Percentiles rank a stretch among this genome's conserved stretches.
Conservation (phyloP, 2,329 filamentous ascomycete genomes). For the Penicillium palitans region DNA sequence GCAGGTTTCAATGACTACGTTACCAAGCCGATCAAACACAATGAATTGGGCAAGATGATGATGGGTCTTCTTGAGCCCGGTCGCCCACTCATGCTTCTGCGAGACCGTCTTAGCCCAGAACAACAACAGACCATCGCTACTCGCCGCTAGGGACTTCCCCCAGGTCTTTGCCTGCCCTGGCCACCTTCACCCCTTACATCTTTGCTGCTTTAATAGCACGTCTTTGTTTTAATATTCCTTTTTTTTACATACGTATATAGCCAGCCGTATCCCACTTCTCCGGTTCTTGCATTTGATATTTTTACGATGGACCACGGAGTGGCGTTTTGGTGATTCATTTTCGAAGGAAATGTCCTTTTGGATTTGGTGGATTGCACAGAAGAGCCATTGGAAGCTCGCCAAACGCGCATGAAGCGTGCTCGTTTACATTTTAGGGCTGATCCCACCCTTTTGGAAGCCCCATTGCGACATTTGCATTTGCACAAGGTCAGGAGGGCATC, state of each 20-base stretch:
- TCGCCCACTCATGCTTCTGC: conserved; percentile 44
- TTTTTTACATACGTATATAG: neutral
- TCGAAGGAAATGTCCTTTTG: neutral
- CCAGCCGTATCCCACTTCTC: neutral
- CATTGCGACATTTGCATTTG: conserved; percentile 12
- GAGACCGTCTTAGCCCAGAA: conserved; percentile 38
- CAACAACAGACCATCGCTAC: conserved; percentile 16
- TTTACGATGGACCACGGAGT: conserved; percentile 11
- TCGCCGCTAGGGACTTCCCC: conserved; percentile 16
- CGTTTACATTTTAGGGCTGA: neutral
- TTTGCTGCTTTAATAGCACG: conserved; percentile 2
- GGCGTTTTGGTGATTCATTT: conserved; percentile 3
- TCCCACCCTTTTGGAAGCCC: neutral
- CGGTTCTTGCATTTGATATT: conserved; percentile 6
- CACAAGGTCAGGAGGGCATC: conserved; percentile 4
- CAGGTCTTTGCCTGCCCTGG: neutral
- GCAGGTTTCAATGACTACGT: conserved; percentile 53
- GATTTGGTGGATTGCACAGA: conserved; percentile 8
- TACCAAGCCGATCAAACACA: conserved; percentile 53
- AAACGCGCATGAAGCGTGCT: neutral
- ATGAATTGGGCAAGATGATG: conserved; percentile 52
- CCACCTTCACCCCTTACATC: neutral
- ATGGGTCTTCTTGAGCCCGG: conserved; percentile 49
- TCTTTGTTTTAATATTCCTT: conserved; percentile 5
- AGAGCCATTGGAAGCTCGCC: neutral